Evolutionary conservation across 176 grass and related monocot genomes (phyloP).

Genomic region (Tillandsia fasciculata): DNA sequence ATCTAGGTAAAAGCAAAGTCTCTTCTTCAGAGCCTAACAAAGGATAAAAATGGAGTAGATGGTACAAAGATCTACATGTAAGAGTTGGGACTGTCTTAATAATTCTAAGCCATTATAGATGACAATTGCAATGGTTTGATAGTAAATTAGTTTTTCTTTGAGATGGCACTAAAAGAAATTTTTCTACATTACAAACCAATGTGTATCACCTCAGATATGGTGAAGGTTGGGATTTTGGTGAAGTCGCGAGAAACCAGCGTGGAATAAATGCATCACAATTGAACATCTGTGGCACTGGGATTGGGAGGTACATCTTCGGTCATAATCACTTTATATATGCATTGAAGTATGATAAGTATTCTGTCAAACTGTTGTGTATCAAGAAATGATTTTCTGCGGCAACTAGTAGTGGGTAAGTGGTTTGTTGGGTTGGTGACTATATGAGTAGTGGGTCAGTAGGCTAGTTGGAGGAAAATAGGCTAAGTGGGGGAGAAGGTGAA

Average conservation of each 20-base stretch:
- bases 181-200: background rate
- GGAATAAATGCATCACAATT: conserved; percentile 92
- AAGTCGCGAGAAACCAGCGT: conserved; percentile 68
- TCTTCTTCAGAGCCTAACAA: conserved; percentile 61
- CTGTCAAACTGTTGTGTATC: background rate
- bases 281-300: conserved; percentile 69
- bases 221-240: conserved; percentile 96
- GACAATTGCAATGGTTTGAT: background rate
- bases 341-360: background rate
- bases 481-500: too few species aligned
- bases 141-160: background rate
- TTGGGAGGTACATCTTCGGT: conserved; percentile 57
- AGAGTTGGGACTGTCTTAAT: conserved; percentile 18
- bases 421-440: too few species aligned
- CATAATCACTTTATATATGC: background rate
- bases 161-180: background rate
- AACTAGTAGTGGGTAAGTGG: background rate
- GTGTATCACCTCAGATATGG: conserved; percentile 47
- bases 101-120: conserved; percentile 15
- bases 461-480: too few species aligned
- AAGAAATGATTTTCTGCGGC: background rate
- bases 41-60: conserved; percentile 63
- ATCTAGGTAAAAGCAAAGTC: conserved; percentile 75
- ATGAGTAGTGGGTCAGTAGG: too few species aligned
- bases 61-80: conserved; percentile 92